Percentiles rank a stretch among this genome's conserved stretches.
Evolutionary conservation across 2,329 filamentous ascomycete genomes (phyloP).

Genomic region (Aspergillus melleus): DNA sequence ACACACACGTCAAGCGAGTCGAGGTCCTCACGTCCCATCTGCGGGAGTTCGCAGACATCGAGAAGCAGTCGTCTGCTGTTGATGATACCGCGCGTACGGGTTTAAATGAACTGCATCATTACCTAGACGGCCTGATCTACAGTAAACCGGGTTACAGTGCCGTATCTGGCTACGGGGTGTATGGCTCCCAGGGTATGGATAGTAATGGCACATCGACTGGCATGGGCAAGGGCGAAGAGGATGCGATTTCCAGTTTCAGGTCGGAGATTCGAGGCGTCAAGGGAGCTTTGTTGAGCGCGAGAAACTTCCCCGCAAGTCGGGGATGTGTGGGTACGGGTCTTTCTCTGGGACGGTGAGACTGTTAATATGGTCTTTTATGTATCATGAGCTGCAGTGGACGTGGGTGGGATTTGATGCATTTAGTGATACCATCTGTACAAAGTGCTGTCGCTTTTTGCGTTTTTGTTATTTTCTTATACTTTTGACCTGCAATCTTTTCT

Average conservation of each 20-base stretch:
- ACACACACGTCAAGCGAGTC: constrained; percentile 47
- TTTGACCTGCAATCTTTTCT: too few species aligned
- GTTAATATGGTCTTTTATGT: background rate
- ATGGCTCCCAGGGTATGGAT: constrained; percentile 32
- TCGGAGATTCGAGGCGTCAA: constrained; percentile 64
- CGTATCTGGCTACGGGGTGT: constrained; percentile 35
- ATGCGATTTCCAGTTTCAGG: constrained; percentile 59
- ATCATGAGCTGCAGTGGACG: background rate
- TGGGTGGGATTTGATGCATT: background rate
- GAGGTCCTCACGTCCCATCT: constrained; percentile 55
- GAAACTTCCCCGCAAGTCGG: constrained; percentile 55
- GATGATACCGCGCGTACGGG: constrained; percentile 36
- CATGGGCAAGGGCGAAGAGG: constrained; percentile 49
- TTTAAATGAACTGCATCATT: constrained; percentile 50
- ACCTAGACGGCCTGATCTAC: constrained; percentile 52
- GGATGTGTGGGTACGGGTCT: constrained; percentile 25
- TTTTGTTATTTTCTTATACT: too few species aligned
- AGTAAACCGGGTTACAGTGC: constrained; percentile 30
- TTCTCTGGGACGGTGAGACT: constrained; percentile 5
- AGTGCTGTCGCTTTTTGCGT: background rate
- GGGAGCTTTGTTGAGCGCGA: constrained; percentile 62
- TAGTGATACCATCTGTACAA: background rate
- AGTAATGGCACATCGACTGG: constrained; percentile 21
- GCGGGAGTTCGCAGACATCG: constrained; percentile 44
- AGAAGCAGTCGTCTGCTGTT: constrained; percentile 35